These are phyloP conservation scores for Aciculosporium take DNA, from an alignment of 2,329 filamentous ascomycete genomes.

Conservation along the genomic window DNA sequence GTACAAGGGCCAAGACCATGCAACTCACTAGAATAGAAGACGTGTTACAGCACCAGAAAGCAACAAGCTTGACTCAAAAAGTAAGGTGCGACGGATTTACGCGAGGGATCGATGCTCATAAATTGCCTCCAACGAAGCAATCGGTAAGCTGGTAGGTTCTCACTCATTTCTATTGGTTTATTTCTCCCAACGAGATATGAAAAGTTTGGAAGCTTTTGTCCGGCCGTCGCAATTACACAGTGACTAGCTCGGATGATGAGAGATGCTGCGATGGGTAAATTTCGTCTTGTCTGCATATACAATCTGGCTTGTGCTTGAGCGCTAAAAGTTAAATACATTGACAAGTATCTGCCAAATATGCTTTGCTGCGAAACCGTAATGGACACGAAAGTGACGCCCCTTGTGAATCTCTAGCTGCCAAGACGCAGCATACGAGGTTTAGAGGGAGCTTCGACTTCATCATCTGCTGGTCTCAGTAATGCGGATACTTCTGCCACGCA, in stretches of 20 bases:
- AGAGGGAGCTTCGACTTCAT: background rate
- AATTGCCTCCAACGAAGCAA: background rate
- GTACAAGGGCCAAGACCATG: background rate
- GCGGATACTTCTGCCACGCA: background rate
- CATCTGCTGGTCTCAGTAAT: background rate
- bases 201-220: background rate
- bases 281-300: background rate
- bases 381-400: too few species aligned
- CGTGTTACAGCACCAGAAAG: background rate
- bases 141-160: background rate
- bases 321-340: too few species aligned
- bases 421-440: background rate
- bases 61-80: background rate
- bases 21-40: background rate
- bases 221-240: background rate
- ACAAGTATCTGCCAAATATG: too few species aligned
- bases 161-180: too few species aligned
- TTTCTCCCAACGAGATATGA: too few species aligned
- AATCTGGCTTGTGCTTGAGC: background rate
- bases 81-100: background rate
- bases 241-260: background rate
- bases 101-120: background rate
- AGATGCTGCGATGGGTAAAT: too few species aligned
- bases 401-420: background rate
- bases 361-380: too few species aligned